These are phyloP conservation scores for Trichaptum fuscoviolaceum DNA, from an alignment of 768 basidiomycete species.

Conservation along the genomic window DNA sequence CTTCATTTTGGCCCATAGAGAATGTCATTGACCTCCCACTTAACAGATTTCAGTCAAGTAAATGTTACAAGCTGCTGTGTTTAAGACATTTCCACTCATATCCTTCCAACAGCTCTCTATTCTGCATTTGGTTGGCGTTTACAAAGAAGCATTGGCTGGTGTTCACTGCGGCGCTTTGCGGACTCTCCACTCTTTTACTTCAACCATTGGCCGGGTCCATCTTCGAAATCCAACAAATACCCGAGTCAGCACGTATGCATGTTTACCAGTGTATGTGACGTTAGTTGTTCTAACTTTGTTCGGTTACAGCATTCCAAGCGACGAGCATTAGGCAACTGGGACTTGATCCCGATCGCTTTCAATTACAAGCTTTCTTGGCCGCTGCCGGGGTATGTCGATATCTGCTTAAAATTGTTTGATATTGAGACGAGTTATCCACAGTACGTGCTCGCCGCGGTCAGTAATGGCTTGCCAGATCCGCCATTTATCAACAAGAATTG, in stretches of 20 bases:
- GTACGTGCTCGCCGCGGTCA: conserved; percentile 40
- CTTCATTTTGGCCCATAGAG: neutral
- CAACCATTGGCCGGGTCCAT: conserved; percentile 51
- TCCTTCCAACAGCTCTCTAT: conserved; percentile 32
- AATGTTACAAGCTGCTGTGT: neutral
- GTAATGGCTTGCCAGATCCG: conserved; percentile 46
- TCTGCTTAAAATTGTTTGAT: neutral
- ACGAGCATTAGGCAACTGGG: conserved; percentile 38
- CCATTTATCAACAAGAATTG: conserved; percentile 49
- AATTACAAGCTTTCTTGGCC: conserved; percentile 51
- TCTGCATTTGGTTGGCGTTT: conserved; percentile 39
- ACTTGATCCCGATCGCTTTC: conserved; percentile 36
- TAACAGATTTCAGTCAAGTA: conserved; percentile 2
- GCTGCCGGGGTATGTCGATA: conserved; percentile 45
- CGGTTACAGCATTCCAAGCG: conserved; percentile 26
- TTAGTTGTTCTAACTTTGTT: neutral
- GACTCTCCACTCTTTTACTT: conserved; percentile 38
- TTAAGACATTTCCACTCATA: conserved; percentile 1
- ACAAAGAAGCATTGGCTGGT: conserved; percentile 52
- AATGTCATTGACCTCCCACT: neutral
- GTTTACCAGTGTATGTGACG: conserved; percentile 20
- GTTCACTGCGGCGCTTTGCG: conserved; percentile 46
- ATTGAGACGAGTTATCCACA: conserved; percentile 5
- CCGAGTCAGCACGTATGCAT: conserved; percentile 29
- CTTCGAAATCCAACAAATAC: conserved; percentile 22